phyloP scores from a whole-genome alignment of 73 alveolate species.

The Uronychia setigera region DNA sequence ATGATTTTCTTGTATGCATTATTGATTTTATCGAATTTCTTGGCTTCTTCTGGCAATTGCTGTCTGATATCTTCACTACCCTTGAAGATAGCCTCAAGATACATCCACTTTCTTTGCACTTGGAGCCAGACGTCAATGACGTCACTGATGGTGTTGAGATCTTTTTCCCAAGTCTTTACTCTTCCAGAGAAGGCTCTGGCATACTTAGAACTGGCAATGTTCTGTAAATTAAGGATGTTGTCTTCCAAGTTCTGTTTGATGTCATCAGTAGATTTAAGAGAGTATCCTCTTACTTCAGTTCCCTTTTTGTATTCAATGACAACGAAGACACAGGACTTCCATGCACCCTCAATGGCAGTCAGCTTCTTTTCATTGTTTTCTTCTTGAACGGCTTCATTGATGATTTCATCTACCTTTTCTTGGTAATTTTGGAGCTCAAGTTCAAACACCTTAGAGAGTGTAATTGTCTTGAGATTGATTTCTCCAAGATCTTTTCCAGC shows the following conservation, averaged over 20 bases:
- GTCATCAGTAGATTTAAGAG: slow-evolving; percentile 91
- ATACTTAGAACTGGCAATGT: slow-evolving; percentile 91
- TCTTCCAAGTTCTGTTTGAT: slow-evolving; percentile 95
- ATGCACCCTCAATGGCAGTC: slow-evolving; percentile 87
- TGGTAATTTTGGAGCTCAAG: slow-evolving; percentile 91
- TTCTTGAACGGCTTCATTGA: slow-evolving; percentile 97
- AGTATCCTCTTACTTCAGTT: slow-evolving; percentile 90
- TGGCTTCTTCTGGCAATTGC: slow-evolving; percentile 98
- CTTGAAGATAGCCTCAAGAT: slow-evolving; percentile 98
- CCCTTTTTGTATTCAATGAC: slow-evolving; percentile 93
- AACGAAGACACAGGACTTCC: slow-evolving; percentile 92
- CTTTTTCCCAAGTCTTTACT: slow-evolving; percentile 96
- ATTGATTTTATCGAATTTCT: slow-evolving; percentile 96
- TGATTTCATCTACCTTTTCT: slow-evolving; percentile 96
- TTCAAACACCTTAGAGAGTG: slow-evolving; percentile 95
- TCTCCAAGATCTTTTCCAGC: slow-evolving; percentile 94
- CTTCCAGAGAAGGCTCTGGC: slow-evolving; percentile 92
- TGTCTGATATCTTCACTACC: slow-evolving; percentile 99
- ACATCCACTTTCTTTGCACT: slow-evolving; percentile 99
- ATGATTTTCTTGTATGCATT: slow-evolving; percentile 91
- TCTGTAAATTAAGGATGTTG: slow-evolving; percentile 90
- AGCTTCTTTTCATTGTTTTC: slow-evolving; percentile 94
- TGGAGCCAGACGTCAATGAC: slow-evolving; percentile 96
- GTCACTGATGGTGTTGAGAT: slow-evolving; percentile 95
- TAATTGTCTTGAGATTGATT: slow-evolving; percentile 94